These are phyloP conservation scores for Bacidia rubella DNA, from an alignment of 495 filamentous ascomycete genomes.

Conservation along the genomic window DNA sequence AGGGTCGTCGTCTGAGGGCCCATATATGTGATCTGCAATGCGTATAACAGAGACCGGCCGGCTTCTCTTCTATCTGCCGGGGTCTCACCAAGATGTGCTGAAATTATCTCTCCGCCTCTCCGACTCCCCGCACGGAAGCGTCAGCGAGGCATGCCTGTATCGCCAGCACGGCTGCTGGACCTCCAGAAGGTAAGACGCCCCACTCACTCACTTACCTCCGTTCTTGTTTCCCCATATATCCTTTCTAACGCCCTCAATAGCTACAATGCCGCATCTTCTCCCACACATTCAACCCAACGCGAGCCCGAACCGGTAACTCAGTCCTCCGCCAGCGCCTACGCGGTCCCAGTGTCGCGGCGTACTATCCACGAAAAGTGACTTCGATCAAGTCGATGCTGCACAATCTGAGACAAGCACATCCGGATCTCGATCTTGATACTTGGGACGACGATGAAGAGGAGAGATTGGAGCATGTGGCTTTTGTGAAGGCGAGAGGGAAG, in stretches of 20 bases:
- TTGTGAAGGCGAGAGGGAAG: conserved; percentile 70
- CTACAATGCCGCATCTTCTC: conserved; percentile 83
- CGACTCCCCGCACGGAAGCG: too few relatives aligned
- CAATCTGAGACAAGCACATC: conserved; percentile 39
- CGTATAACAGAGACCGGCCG: too few relatives aligned
- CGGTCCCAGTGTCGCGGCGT: conserved; percentile 64
- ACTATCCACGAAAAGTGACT: conserved; percentile 67
- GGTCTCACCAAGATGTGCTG: too few relatives aligned
- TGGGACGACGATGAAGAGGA: conserved; percentile 66
- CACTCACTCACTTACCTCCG: conserved; percentile 81
- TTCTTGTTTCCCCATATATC: conserved; percentile 36
- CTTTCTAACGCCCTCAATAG: conserved; percentile 29
- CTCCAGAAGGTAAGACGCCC: conserved; percentile 79
- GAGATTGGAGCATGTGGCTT: conserved; percentile 59
- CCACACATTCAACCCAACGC: conserved; percentile 75
- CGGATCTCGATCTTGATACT: conserved; percentile 38
- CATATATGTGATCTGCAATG: too few relatives aligned
- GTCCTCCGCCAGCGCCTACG: conserved; percentile 71
- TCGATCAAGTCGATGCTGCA: conserved; percentile 54
- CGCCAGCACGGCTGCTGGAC: conserved; percentile 45
- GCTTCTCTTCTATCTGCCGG: too few relatives aligned
- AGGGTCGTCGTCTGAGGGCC: too few relatives aligned
- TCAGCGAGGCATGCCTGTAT: not conserved
- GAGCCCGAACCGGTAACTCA: conserved; percentile 71
- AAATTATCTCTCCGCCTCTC: not conserved